Evolutionary conservation across 2,329 filamentous ascomycete genomes (phyloP).

Genomic region (Diplodia corticola): DNA sequence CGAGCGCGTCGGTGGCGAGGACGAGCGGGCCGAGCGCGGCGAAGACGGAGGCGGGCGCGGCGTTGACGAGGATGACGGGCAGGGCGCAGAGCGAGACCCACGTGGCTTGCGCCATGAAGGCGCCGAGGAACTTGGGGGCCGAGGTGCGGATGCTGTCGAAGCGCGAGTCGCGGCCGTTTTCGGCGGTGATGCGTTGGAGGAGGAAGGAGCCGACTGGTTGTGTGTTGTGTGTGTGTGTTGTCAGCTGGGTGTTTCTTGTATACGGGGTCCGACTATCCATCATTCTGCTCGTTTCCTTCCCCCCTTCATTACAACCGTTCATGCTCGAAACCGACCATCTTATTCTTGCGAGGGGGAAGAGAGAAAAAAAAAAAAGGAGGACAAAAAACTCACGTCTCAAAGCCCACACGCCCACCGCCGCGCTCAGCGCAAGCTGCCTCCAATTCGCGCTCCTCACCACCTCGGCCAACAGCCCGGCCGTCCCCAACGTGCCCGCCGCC

Average conservation of each 20-base stretch:
- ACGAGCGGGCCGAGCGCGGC: conserved; percentile 48
- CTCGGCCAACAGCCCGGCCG: conserved; percentile 39
- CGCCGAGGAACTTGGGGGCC: conserved; percentile 55
- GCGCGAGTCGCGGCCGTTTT: conserved; percentile 59
- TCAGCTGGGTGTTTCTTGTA: no score
- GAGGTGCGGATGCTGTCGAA: conserved; percentile 57
- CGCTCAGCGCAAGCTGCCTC: conserved; percentile 58
- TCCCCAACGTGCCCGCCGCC: conserved; percentile 43
- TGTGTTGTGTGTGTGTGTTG: not conserved
- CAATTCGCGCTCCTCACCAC: conserved; percentile 53
- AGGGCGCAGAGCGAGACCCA: conserved; percentile 69
- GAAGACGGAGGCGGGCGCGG: conserved; percentile 57
- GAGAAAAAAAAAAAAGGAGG: not conserved
- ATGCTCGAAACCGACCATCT: no score
- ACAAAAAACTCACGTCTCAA: conserved; percentile 51
- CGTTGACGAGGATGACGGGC: conserved; percentile 65
- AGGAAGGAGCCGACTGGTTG: conserved; percentile 62
- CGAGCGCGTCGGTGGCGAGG: conserved; percentile 58
- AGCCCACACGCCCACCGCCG: conserved; percentile 63
- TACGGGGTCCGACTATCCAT: no score
- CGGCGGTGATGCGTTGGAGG: conserved; percentile 59
- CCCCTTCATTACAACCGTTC: no score
- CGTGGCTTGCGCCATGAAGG: conserved; percentile 62
- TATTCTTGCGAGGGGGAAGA: no score
- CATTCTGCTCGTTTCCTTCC: not conserved